These are phyloP conservation scores for Mortierella sp. DNA, from an alignment of 371 early-diverging fungal species.

Conservation along the genomic window DNA sequence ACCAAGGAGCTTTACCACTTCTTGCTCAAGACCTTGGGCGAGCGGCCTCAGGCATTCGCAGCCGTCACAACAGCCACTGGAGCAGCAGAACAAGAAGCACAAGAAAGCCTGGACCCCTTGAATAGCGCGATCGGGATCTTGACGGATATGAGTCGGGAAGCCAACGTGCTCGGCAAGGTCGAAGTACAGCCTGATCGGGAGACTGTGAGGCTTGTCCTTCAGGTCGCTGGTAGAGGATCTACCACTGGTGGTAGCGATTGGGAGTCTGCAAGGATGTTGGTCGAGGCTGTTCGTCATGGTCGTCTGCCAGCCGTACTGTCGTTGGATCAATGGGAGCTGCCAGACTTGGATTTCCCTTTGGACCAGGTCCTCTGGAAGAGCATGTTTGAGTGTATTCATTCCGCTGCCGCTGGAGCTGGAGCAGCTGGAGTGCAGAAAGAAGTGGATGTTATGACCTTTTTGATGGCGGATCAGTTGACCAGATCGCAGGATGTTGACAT, in stretches of 20 bases:
- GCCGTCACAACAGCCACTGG: slow-evolving; percentile 5
- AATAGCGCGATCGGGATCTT: slow-evolving; percentile 44
- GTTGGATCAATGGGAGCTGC: slow-evolving; percentile 53
- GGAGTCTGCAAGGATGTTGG: slow-evolving; percentile 34
- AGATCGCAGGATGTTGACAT: slow-evolving; percentile 29
- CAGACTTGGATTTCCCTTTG: slow-evolving; percentile 35
- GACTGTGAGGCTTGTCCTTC: slow-evolving; percentile 38
- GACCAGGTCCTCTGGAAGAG: slow-evolving; percentile 44
- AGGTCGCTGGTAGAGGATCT: slow-evolving; percentile 27
- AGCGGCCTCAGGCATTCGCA: slow-evolving; percentile 34
- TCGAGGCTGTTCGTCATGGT: slow-evolving; percentile 53
- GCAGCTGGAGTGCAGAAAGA: slow-evolving; percentile 6
- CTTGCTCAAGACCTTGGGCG: slow-evolving; percentile 32
- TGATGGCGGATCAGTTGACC: slow-evolving; percentile 54
- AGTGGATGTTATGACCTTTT: slow-evolving; percentile 25
- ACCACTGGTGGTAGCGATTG: slow-evolving; percentile 1
- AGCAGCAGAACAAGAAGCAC: not conserved
- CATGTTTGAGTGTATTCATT: slow-evolving; percentile 41
- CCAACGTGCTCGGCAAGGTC: slow-evolving; percentile 34
- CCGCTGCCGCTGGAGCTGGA: slow-evolving; percentile 17
- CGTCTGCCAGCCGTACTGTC: slow-evolving; percentile 50
- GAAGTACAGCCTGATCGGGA: slow-evolving; percentile 45
- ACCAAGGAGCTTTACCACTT: slow-evolving; percentile 47
- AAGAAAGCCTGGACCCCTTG: slow-evolving; percentile 23
- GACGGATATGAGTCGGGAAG: slow-evolving; percentile 51